These are phyloP conservation scores for Trypanosoma lewisi DNA, from an alignment of 208 protist species.

Conservation along the genomic window DNA sequence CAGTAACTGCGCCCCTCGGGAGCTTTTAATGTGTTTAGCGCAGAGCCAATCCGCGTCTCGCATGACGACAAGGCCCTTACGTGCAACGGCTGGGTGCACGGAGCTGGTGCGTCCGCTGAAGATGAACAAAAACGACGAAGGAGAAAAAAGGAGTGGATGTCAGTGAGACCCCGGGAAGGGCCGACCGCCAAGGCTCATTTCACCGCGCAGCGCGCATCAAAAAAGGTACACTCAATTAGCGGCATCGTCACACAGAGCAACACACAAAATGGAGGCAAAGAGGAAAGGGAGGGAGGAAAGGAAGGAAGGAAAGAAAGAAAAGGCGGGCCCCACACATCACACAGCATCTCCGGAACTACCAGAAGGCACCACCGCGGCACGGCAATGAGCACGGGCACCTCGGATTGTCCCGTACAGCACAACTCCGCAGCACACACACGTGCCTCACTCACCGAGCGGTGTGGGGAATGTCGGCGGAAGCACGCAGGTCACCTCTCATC, in stretches of 20 bases:
- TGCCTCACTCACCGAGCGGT: neutral
- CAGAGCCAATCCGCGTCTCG: neutral
- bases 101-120: conserved; percentile 27
- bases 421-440: conserved; percentile 6
- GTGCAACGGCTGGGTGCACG: neutral
- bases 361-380: conserved; percentile 49
- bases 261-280: neutral
- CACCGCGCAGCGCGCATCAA: conserved; percentile 21
- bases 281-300: conserved; percentile 1
- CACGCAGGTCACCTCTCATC: neutral
- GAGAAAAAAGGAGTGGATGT: neutral
- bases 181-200: conserved; percentile 16
- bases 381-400: conserved; percentile 35
- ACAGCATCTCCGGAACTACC: conserved; percentile 53
- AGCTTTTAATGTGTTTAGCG: conserved; percentile 28
- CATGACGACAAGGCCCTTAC: neutral
- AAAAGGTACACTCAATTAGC: conserved; percentile 34
- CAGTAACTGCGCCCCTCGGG: conserved; percentile 2
- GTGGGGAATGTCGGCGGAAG: neutral
- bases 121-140: neutral
- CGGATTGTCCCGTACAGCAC: conserved; percentile 50
- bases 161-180: conserved; percentile 14
- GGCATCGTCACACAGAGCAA: conserved; percentile 17
- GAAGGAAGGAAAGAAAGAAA: neutral
- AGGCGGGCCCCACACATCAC: conserved; percentile 13